Conservation (phyloP, 2,329 filamentous ascomycete species). For the Apiospora sp. region DNA sequence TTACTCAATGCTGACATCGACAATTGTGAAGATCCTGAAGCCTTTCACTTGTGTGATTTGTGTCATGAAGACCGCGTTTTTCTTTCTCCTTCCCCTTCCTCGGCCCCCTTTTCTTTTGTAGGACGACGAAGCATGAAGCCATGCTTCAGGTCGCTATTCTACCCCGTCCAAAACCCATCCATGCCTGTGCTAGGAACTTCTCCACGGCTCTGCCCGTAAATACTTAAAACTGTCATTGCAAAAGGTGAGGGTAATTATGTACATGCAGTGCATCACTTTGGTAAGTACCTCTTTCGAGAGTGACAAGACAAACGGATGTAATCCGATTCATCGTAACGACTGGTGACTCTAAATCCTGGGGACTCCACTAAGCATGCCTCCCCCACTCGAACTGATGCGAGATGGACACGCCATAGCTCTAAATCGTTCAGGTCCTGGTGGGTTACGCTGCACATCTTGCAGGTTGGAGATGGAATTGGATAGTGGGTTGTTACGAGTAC, state of each 20-base stretch:
- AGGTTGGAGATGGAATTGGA: background rate
- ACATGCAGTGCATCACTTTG: background rate
- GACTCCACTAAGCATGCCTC: background rate
- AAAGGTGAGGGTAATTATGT: background rate
- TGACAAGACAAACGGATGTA: background rate
- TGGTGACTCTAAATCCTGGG: background rate
- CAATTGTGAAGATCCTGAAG: conserved; percentile 15
- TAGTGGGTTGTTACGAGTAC: background rate
- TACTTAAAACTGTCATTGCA: background rate
- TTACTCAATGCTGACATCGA: conserved; percentile 43
- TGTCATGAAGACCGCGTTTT: background rate
- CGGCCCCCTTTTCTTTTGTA: background rate
- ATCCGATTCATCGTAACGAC: background rate
- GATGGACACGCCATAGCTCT: background rate
- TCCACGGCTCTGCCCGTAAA: background rate
- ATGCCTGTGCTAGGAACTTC: background rate
- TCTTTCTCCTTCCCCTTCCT: background rate
- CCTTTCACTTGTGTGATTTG: background rate
- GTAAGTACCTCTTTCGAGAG: background rate
- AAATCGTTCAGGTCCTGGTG: background rate
- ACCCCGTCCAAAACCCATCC: background rate
- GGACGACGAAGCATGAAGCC: conserved; percentile 24
- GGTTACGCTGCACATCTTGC: background rate
- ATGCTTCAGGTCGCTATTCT: conserved; percentile 17
- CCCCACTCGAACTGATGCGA: background rate